phyloP scores from a whole-genome alignment of 306 rosid species.

The Pterocarpus macrocarpus region DNA sequence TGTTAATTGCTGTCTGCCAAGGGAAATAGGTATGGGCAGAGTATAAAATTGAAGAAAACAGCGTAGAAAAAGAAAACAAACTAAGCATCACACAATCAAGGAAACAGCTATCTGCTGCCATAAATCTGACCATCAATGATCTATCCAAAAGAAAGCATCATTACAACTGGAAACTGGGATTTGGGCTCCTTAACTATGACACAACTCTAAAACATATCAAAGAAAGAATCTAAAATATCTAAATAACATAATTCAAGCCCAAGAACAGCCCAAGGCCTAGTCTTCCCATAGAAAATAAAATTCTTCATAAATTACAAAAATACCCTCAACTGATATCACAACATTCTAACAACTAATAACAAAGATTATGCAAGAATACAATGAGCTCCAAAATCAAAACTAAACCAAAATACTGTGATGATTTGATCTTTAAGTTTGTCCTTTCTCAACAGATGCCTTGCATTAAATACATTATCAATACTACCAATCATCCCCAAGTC shows the following conservation, averaged over 20 bases:
- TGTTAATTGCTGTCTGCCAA: neutral
- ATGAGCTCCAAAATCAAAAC: neutral
- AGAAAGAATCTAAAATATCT: no score
- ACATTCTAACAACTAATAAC: neutral
- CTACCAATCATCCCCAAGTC: constrained; percentile 12
- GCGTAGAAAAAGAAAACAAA: constrained; percentile 13
- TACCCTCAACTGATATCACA: neutral
- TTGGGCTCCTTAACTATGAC: neutral
- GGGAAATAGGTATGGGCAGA: neutral
- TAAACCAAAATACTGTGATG: neutral
- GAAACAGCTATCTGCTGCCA: constrained; percentile 10
- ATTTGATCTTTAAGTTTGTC: neutral
- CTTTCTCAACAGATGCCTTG: neutral
- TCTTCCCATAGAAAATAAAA: neutral
- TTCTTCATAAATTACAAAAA: neutral
- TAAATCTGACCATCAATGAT: constrained; percentile 8
- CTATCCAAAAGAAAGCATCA: constrained; percentile 10
- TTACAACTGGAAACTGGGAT: neutral
- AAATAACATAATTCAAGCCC: neutral
- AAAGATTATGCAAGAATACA: neutral
- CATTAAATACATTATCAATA: neutral
- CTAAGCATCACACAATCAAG: constrained; percentile 27
- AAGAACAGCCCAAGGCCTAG: neutral
- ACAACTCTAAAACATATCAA: constrained; percentile 9
- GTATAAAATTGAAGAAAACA: constrained; percentile 19